A percentile compares a stretch with the other conserved stretches of the same genome.
phyloP scores from a whole-genome alignment of 2,329 filamentous ascomycete genomes.

The Chrysoporthe austroafricana region DNA sequence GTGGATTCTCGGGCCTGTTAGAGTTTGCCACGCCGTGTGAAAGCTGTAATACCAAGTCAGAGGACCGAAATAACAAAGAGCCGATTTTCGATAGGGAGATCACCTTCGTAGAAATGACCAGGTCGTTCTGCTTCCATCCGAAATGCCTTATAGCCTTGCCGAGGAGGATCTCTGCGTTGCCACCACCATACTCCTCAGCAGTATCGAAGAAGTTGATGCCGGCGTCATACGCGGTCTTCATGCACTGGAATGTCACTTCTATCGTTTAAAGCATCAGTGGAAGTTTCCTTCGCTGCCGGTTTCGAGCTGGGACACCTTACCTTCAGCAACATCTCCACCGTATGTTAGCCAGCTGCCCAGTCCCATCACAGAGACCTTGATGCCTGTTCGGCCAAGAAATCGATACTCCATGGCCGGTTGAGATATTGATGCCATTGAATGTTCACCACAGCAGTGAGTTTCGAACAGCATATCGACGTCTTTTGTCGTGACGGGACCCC shows the following conservation, averaged over 20 bases:
- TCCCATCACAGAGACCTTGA: conserved; percentile 8
- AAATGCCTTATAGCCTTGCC: conserved; percentile 63
- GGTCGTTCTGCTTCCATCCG: conserved; percentile 63
- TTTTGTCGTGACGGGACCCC: no score
- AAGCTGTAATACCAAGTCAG: not conserved
- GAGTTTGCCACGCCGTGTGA: not conserved
- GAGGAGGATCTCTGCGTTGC: conserved; percentile 67
- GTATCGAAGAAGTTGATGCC: conserved; percentile 68
- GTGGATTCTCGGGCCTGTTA: conserved; percentile 47
- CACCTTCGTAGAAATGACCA: conserved; percentile 65
- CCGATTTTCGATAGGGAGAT: not conserved
- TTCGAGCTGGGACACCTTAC: not conserved
- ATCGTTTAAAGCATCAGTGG: conserved; percentile 42
- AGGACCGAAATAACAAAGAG: not conserved
- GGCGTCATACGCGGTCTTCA: conserved; percentile 63
- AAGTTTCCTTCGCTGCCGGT: not conserved
- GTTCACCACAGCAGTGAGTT: not conserved
- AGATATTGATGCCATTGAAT: not conserved
- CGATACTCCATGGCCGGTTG: not conserved
- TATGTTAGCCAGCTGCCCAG: not conserved
- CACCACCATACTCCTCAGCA: conserved; percentile 60
- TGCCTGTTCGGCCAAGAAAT: conserved; percentile 4
- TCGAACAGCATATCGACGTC: no score
- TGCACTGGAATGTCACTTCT: conserved; percentile 52
- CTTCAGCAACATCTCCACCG: conserved; percentile 5